phyloP scores from a whole-genome alignment of 345 rosid species.

The Gossypium turneri region DNA sequence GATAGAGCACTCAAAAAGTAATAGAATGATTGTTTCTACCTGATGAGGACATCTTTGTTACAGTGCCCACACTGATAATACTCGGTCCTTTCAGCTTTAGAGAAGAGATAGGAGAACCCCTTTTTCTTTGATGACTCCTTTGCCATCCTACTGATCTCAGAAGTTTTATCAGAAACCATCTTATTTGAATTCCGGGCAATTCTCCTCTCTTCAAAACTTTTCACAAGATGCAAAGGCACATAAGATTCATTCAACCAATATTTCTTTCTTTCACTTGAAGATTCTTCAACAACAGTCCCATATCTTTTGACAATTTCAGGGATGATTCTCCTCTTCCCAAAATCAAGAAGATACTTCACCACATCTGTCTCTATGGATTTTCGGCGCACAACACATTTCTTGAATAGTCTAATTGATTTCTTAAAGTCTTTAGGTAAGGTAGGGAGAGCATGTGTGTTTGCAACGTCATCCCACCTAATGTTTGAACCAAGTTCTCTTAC shows the following conservation, averaged over 20 bases:
- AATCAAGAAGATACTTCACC: constrained; percentile 88
- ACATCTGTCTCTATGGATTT: constrained; percentile 30
- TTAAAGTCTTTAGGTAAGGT: constrained; percentile 62
- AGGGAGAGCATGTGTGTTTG: constrained; percentile 53
- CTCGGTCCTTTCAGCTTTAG: constrained; percentile 69
- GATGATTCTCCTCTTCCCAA: constrained; percentile 88
- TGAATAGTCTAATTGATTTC: constrained; percentile 75
- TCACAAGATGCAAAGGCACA: constrained; percentile 91
- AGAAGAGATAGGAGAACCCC: constrained; percentile 79
- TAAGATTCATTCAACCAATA: constrained; percentile 77
- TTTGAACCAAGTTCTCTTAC: constrained; percentile 80
- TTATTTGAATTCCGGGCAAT: constrained; percentile 53
- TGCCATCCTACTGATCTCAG: constrained; percentile 27
- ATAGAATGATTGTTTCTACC: constrained; percentile 38
- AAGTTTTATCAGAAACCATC: constrained; percentile 37
- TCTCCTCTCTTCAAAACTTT: constrained; percentile 89
- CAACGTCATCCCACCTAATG: constrained; percentile 87
- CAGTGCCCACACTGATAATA: constrained; percentile 74
- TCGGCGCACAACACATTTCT: constrained; percentile 79
- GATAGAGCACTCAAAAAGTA: not conserved
- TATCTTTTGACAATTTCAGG: constrained; percentile 67
- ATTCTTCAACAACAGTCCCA: constrained; percentile 71
- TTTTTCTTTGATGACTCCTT: constrained; percentile 40
- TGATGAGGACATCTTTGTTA: constrained; percentile 62
- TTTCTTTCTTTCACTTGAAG: constrained; percentile 82